A percentile compares a stretch with the other conserved stretches of the same genome.
Evolutionary conservation across 2,329 filamentous ascomycete genomes (phyloP).

Genomic region (Nemania abortiva): DNA sequence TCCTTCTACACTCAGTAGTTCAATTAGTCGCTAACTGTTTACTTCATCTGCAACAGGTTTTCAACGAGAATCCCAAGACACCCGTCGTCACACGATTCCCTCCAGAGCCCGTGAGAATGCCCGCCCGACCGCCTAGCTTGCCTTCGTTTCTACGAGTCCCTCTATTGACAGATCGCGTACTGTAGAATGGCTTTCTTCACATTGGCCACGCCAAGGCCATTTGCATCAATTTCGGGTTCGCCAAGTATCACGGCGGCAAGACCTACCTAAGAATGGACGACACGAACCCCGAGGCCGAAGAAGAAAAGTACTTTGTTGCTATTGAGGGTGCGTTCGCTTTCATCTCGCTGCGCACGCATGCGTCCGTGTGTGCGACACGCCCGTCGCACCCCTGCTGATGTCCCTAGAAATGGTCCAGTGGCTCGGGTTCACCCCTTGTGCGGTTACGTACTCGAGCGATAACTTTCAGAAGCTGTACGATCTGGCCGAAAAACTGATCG

Average conservation of each 20-base stretch:
- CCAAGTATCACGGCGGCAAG: slow-evolving; percentile 82
- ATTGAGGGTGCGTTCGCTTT: slow-evolving; percentile 65
- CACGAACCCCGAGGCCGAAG: slow-evolving; percentile 93
- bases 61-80: slow-evolving; percentile 73
- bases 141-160: background rate
- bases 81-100: slow-evolving; percentile 79
- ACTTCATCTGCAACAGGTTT: slow-evolving; percentile 51
- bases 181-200: slow-evolving; percentile 85
- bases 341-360: background rate
- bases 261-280: slow-evolving; percentile 83
- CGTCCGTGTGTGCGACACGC: background rate
- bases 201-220: slow-evolving; percentile 97
- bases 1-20: background rate
- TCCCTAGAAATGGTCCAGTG: slow-evolving; percentile 79
- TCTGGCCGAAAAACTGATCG: slow-evolving; percentile 86
- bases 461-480: slow-evolving; percentile 91
- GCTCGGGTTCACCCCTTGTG: slow-evolving; percentile 83
- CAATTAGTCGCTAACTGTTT: slow-evolving; percentile 2
- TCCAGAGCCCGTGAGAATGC: slow-evolving; percentile 71
- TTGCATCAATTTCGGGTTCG: slow-evolving; percentile 96
- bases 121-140: background rate
- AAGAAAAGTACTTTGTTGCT: slow-evolving; percentile 88
- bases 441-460: slow-evolving; percentile 89
- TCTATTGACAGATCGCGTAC: background rate
- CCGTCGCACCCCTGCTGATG: background rate